Base-by-base conservation (phyloP, 176 grass and related monocot genomes). In the Rhipidocladum racemiflorum region DNA sequence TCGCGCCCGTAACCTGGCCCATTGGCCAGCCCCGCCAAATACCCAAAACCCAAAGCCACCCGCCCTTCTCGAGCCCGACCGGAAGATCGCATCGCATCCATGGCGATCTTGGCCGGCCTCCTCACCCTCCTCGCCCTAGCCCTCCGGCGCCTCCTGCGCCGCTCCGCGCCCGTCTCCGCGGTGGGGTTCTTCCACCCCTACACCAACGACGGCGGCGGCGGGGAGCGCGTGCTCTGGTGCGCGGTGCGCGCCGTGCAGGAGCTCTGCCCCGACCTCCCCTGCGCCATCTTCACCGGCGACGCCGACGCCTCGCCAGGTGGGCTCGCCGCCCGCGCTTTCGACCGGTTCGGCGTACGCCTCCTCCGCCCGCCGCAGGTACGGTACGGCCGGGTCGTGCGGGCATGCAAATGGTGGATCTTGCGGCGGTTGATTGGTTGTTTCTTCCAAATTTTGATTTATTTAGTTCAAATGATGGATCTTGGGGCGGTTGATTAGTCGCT, bases 141-240 rank as follows among this genome's bases (percentile, higher is more conserved):
- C 61, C 62, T 81, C 72, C 77, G 74, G 54, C 76, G 64, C 64
- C 24, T 80, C 43, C 38, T 70, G 21, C 62, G 21, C 54, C 43
- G 6, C 10, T 84, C 70, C n/a, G 68, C 50, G 13, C 54, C 17
- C 3, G 50, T 87, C 59, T 40, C 25, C 2, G 61, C 21, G 16
- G 81, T 59, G 7, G 92, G 86, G 0, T 99, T 99, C 87, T 95
- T 99, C 87, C 96, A 95, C 81, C 92, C 91, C 6, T 99, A 95
- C 89, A 95, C 96, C 62, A 99, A 99, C 68, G 96, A 95, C 29
- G 96, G 92, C 15, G 96, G 92, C 24, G 92, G 92, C 23, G 96
- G 96, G 39, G 96, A 95, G 79, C 87, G 96, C 38, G 92, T 99
- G 70, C 79, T 99, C 49, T 99, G 96, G 96, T 99, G 96, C 79